Base-by-base conservation (phyloP, 768 basidiomycete species). In the Hydnomerulius pinastri region DNA sequence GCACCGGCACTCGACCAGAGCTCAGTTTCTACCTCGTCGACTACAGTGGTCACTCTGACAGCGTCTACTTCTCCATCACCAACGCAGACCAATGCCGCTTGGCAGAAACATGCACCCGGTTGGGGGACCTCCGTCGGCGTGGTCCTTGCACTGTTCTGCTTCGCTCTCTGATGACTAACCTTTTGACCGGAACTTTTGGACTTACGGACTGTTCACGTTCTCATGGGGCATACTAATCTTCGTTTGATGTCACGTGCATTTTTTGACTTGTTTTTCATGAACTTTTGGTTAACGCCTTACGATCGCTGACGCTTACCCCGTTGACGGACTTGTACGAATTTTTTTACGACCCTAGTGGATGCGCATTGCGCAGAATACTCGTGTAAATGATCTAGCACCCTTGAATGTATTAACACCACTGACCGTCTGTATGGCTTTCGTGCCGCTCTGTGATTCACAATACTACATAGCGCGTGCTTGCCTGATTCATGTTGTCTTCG, bases 341-440 rank as follows among this genome's bases (percentile, higher is more conserved):
- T 20, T 44, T 20, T 55, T 48, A 53, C 51, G 58, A 66, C 48
- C 23, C 36, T 4, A 29, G 44, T 53, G 54, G 50, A 48, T 41
- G 54, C 39, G 24, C 50, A 36, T 53, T 49, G 25, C 50, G 43
- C 48, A 44, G n/a, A 25, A 59, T 45, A 49, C 51, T 65, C 60
- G 55, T 63, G 61, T 64, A 57, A n/a, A 63, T 52, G 53, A 55
- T 47, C 43, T 6, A 18, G 44, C 50, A 60, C 58, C n/a, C 48
- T 65, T 53, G 61, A 50, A 39, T 64, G 61, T 64, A 66, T 51
- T 37, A 45, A 27, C 51, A 56, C 43, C 17, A 24, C 23, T 4
- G 9, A 32, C 39, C 17, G 6, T 28, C 5, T 35, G 20, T 32
- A 30, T 23, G 4, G 8, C 43, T 44, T 20, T 27, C 21, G 40